Evolutionary conservation across 768 basidiomycete species (phyloP).

Genomic region (Mrakia frigida): DNA sequence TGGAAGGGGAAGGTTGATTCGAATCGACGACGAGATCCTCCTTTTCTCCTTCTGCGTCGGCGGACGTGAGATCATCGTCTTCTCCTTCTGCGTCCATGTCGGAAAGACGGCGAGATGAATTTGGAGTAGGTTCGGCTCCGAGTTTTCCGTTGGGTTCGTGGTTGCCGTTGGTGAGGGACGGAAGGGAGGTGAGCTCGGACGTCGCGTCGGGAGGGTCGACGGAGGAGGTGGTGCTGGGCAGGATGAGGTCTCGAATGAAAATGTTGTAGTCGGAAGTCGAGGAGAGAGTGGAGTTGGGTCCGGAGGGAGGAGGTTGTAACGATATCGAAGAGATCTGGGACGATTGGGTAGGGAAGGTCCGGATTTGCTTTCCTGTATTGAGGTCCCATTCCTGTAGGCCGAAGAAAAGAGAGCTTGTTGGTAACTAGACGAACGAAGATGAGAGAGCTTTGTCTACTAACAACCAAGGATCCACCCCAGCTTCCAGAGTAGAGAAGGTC

Average conservation of each 20-base stretch:
- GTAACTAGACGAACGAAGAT: conserved; percentile 10
- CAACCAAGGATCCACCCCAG: conserved; percentile 87
- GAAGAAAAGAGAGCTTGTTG: not conserved
- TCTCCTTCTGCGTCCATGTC: conserved; percentile 37
- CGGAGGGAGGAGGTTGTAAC: conserved; percentile 55
- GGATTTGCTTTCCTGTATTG: conserved; percentile 72
- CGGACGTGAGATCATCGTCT: conserved; percentile 41
- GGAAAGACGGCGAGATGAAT: not conserved
- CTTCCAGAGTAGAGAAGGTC: conserved; percentile 82
- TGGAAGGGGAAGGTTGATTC: conserved; percentile 30
- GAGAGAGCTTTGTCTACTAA: conserved; percentile 47
- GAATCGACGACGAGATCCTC: conserved; percentile 34
- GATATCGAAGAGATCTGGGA: conserved; percentile 78
- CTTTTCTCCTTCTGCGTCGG: conserved; percentile 54
- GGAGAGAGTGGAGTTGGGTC: not conserved
- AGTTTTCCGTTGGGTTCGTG: not conserved
- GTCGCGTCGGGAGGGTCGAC: not conserved
- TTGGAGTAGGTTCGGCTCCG: not conserved
- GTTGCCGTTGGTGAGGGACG: not conserved
- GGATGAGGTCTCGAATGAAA: not conserved
- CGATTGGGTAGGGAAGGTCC: conserved; percentile 73
- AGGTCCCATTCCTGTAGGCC: conserved; percentile 87
- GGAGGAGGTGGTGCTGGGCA: not conserved
- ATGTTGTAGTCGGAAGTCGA: conserved; percentile 7
- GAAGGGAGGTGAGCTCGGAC: not conserved